Base-by-base conservation (phyloP, 768 basidiomycete species). In the Zangia roseola region DNA sequence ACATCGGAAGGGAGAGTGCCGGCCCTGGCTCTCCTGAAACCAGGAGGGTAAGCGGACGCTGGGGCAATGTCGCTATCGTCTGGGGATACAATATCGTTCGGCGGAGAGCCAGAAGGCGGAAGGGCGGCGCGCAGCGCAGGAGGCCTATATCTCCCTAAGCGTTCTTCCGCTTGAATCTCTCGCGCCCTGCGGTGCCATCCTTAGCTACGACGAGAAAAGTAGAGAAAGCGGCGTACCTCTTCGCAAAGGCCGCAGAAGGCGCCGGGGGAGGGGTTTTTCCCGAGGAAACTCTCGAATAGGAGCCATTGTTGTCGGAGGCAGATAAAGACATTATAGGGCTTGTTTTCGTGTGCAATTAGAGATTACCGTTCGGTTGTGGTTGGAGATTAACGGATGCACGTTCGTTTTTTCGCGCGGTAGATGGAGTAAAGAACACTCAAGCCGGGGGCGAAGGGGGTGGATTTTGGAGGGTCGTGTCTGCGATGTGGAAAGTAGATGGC, bases 1-100 rank as follows among this genome's bases (percentile, higher is more conserved):
- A 95, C 86, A 68, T 94, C 94, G 58, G 94, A 95, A 72, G 94
- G 94, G 63, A 97, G 82, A 77, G 94, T 97, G 49, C 94, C 95
- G 58, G 94, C 95, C 84, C 94, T 85, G 64, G 93, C 91, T 77
- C 94, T 84, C 74, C 91, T 83, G 69, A 93, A 95, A 53, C 91
- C 89, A 47, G 88, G 77, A 52, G 90, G 88, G 68, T 82, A 89
- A 72, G 83, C 88, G 67, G 84, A 83, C 55, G 85, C 77, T 59
- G 88, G 82, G 63, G 85, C 62, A 52, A 75, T 67, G 55, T 77
- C 68, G 60, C 72, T 72, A 70, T 88, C 85, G 61, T 73, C 76
- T 46, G 80, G 74, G 40, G 82, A 79, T 59, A 77, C 72, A 63
- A 77, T 69, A 62, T 81, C 88, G 70, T 83, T 81, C 61, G 86